Evolutionary conservation across 1,139 yeast species (phyloP), one percentile per base, ranked within the genome.

Genomic region (Zygosaccharomyces pseudobailii): DNA sequence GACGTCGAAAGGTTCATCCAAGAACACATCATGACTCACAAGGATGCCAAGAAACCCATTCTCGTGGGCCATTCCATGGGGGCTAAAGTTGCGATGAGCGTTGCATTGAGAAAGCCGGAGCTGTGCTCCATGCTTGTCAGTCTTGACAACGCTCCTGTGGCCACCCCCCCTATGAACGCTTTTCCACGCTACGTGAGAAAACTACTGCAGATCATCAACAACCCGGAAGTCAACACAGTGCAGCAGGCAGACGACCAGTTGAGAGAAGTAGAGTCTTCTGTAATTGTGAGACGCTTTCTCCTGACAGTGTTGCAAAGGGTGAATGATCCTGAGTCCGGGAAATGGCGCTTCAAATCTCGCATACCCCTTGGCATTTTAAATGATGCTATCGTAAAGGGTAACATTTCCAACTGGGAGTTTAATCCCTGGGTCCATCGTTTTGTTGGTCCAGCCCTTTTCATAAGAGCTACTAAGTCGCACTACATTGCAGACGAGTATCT

Each of bases 41-140:
- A 25, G 10, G 51, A 42, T 23, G 48, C 50, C 13, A 47, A 55
- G 7, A 54, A 57, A 35, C 87, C 94, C 0, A 79, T 87, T 19
- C 55, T 92, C 21, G 73, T 92, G 23, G 98, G 98, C 1, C 97
- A 90, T 66, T 89, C 97, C 0, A 89, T 92, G 97, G 98, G 98
- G 5, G 97, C 96, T 7, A 92, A 92, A 62, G 78, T 90, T 0
- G 96, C 86, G 3, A 90, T 92, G 97, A 88, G 92, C 0, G 72
- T 87, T 4, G 84, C 90, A 0, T 71, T 92, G 51, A 73, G 88
- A 44, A 72, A 79, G 22, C 95, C 95, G 0, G 77, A 79, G 1
- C 57, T 83, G 21, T 82, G 84, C 3, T 72, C 78, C 30, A 75
- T 82, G 70, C 58, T 89, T 38, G 78, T 92, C 5, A 71, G 92